Conservation (phyloP, 495 filamentous ascomycete genomes). For the Talaromyces trachyspermus region DNA sequence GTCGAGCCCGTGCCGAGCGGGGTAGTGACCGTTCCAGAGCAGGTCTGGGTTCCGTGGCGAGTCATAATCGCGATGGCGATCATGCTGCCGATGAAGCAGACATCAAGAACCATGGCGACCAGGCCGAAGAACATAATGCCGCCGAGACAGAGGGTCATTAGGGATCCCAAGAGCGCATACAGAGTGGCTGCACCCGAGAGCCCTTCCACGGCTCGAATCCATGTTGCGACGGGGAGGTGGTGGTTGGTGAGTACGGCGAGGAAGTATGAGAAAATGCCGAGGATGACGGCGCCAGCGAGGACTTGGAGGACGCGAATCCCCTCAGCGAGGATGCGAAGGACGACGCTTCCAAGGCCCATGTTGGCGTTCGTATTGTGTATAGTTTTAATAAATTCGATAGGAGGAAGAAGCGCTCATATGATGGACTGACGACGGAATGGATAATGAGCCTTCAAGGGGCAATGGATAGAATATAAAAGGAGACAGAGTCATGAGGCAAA, state of each 20-base stretch:
- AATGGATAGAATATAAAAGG: too few relatives aligned
- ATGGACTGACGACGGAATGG: too few relatives aligned
- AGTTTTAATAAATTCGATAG: too few relatives aligned
- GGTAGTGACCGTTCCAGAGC: constrained; percentile 56
- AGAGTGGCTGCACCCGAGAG: constrained; percentile 65
- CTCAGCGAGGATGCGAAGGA: constrained; percentile 56
- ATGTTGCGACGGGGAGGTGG: constrained; percentile 50
- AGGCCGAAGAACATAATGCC: constrained; percentile 67
- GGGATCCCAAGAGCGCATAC: constrained; percentile 61
- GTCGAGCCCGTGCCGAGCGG: constrained; percentile 56
- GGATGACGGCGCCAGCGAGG: constrained; percentile 59
- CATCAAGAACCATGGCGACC: constrained; percentile 69
- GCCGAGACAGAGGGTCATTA: constrained; percentile 73
- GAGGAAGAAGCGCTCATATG: too few relatives aligned
- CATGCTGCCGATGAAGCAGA: constrained; percentile 72
- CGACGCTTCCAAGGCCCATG: constrained; percentile 45
- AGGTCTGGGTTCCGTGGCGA: constrained; percentile 53
- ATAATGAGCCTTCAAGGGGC: too few relatives aligned
- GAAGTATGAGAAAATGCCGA: constrained; percentile 69
- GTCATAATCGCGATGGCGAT: constrained; percentile 71
- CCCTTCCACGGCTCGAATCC: constrained; percentile 71
- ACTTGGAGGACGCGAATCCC: constrained; percentile 65
- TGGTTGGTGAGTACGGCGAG: constrained; percentile 48
- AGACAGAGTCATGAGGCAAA: too few relatives aligned
- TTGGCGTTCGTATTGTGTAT: not conserved